Evolutionary conservation across 306 rosid species (phyloP).

Genomic region (Canavalia gladiata): DNA sequence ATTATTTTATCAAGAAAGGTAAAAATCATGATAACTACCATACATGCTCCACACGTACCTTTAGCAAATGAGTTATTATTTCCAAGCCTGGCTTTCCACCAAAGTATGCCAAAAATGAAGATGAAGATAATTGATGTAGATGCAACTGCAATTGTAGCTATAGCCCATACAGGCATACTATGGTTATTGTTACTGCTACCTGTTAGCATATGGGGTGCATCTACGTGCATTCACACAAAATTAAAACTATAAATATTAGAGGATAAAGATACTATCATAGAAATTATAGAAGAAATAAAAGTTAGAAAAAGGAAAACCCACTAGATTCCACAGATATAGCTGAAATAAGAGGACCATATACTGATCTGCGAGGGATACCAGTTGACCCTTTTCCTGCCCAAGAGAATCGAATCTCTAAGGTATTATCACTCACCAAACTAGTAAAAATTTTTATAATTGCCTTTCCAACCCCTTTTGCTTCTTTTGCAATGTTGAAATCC

Average conservation of each 20-base stretch:
- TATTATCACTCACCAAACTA: constrained; percentile 25
- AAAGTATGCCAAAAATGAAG: constrained; percentile 40
- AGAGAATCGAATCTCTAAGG: constrained; percentile 60
- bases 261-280: neutral
- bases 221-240: too few species aligned
- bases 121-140: constrained; percentile 35
- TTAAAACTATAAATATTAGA: too few species aligned
- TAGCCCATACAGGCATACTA: constrained; percentile 33
- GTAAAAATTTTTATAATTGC: neutral
- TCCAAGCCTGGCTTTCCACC: constrained; percentile 36
- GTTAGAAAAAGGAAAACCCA: constrained; percentile 17
- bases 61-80: constrained; percentile 41
- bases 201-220: too few species aligned
- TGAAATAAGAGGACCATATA: constrained; percentile 77
- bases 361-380: constrained; percentile 55
- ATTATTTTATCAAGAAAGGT: too few species aligned
- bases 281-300: neutral
- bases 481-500: constrained; percentile 67
- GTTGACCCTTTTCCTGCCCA: constrained; percentile 85
- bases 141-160: constrained; percentile 51
- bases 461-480: constrained; percentile 54
- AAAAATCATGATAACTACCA: too few species aligned
- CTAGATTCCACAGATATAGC: constrained; percentile 61
- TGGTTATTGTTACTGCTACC: neutral
- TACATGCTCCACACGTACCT: constrained; percentile 34